Evolutionary conservation across 176 grass and related monocot species (phyloP).

Genomic region (Paspalum notatum): DNA sequence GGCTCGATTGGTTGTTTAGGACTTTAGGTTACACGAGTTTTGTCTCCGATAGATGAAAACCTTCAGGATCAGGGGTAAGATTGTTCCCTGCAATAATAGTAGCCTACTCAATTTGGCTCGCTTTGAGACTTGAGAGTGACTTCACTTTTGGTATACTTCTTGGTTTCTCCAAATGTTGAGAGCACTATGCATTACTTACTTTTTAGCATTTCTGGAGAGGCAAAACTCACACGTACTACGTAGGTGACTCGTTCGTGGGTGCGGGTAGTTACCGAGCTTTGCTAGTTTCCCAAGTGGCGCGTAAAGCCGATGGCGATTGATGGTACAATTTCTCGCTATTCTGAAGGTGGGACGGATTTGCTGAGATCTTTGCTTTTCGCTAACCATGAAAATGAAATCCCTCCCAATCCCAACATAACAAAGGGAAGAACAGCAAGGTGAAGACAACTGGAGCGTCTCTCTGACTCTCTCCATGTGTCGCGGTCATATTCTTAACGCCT

Average conservation of each 20-base stretch:
- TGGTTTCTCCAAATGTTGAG: neutral
- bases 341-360: conserved; percentile 7
- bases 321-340: conserved; percentile 13
- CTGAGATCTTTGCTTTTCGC: conserved; percentile 33
- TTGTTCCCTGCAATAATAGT: neutral
- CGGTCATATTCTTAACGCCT: conserved; percentile 24
- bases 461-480: neutral
- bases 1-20: neutral
- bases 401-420: neutral
- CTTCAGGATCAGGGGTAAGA: neutral
- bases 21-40: neutral
- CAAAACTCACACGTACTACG: neutral
- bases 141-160: conserved; percentile 1
- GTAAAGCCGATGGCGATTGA: conserved; percentile 51
- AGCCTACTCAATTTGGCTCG: neutral
- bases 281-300: neutral
- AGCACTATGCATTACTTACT: neutral
- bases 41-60: neutral
- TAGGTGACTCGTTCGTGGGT: neutral
- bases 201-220: neutral
- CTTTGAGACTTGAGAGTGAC: neutral
- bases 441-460: conserved; percentile 6
- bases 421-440: neutral
- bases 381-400: conserved; percentile 32
- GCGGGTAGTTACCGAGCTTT: conserved; percentile 8